Percentiles rank a stretch among this genome's conserved stretches.
These are phyloP conservation scores for Ascochyta clinopodiicola DNA, from an alignment of 2,329 filamentous ascomycete species.

Conservation along the genomic window DNA sequence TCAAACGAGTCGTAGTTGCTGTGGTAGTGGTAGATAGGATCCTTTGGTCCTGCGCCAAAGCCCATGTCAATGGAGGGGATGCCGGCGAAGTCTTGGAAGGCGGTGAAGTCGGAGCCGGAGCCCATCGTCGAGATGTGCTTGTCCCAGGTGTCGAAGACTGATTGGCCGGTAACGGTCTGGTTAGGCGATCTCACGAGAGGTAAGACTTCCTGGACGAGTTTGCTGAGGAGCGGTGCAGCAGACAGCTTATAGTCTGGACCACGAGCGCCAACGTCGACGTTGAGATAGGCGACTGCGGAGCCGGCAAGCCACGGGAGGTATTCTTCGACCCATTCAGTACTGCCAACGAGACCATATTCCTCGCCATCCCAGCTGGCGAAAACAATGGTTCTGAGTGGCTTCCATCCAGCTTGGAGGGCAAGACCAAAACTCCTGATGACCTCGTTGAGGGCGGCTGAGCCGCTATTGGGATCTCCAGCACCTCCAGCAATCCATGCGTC, in stretches of 20 bases:
- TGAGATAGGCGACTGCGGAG: slow-evolving; percentile 81
- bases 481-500: slow-evolving; percentile 91
- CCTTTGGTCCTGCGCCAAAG: slow-evolving; percentile 47
- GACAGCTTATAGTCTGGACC: slow-evolving; percentile 69
- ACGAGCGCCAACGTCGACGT: slow-evolving; percentile 77
- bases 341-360: slow-evolving; percentile 86
- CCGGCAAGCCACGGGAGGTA: slow-evolving; percentile 79
- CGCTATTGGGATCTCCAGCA: slow-evolving; percentile 81
- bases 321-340: slow-evolving; percentile 93
- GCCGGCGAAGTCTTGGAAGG: slow-evolving; percentile 61
- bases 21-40: slow-evolving; percentile 76
- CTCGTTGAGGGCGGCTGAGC: slow-evolving; percentile 80
- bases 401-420: slow-evolving; percentile 77
- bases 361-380: slow-evolving; percentile 75
- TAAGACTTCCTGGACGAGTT: slow-evolving; percentile 58
- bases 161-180: slow-evolving; percentile 73
- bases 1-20: slow-evolving; percentile 83
- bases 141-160: slow-evolving; percentile 69
- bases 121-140: slow-evolving; percentile 63
- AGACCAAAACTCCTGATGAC: slow-evolving; percentile 76
- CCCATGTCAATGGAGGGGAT: slow-evolving; percentile 58
- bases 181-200: slow-evolving; percentile 61
- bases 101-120: slow-evolving; percentile 59
- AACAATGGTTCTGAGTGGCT: slow-evolving; percentile 86
- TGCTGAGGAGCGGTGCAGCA: slow-evolving; percentile 78